Conservation (phyloP, 345 rosid species). For the Salix viminalis region DNA sequence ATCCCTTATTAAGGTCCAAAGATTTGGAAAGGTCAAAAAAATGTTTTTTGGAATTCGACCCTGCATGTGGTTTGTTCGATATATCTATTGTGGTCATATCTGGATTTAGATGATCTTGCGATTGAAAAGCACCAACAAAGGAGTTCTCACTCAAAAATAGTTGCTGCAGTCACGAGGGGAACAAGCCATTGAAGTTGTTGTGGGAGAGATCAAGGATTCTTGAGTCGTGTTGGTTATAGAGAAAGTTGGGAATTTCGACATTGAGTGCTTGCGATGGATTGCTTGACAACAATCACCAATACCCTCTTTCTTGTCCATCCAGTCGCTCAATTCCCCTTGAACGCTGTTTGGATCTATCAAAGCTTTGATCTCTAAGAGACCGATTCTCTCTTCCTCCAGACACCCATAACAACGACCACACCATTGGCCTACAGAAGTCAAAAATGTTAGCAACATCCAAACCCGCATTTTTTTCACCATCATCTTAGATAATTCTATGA, state of each 20-base stretch:
- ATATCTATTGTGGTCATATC: not conserved
- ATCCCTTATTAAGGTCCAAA: not conserved
- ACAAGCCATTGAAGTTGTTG: not conserved
- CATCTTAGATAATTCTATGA: too few relatives aligned
- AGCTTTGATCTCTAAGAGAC: too few relatives aligned
- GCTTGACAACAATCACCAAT: not conserved
- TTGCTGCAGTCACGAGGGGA: slow-evolving; percentile 11
- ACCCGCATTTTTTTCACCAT: too few relatives aligned
- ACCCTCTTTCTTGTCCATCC: too few relatives aligned
- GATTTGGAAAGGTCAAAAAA: slow-evolving; percentile 1
- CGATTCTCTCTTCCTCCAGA: too few relatives aligned
- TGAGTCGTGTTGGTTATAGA: slow-evolving; percentile 7
- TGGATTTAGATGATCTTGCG: not conserved
- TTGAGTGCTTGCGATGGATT: not conserved
- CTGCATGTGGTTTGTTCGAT: not conserved
- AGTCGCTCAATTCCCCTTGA: too few relatives aligned
- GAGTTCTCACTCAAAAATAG: not conserved
- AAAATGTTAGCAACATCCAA: too few relatives aligned
- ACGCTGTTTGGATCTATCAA: too few relatives aligned
- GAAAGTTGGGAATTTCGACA: slow-evolving; percentile 1
- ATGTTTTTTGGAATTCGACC: not conserved
- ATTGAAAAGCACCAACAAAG: not conserved
- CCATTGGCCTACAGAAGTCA: too few relatives aligned
- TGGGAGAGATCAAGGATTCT: not conserved
- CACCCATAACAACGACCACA: too few relatives aligned